phyloP scores from a whole-genome alignment of 331 rosid species.

The Malus hybrid region DNA sequence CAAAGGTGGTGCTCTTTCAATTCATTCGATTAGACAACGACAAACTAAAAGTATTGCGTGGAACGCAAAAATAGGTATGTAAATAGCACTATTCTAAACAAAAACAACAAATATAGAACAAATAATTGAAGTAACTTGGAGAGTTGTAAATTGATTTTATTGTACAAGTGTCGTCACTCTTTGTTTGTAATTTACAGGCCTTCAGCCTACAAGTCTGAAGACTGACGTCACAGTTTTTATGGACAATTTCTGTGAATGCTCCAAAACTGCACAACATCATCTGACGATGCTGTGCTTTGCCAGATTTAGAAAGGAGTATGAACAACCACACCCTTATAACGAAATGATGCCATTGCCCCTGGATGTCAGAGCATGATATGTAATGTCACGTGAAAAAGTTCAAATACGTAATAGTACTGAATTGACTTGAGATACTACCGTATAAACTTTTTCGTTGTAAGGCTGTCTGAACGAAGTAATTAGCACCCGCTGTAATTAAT shows the following conservation, averaged over 20 bases:
- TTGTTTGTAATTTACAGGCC: neutral
- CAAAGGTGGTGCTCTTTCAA: too few relatives aligned
- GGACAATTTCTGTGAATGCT: neutral
- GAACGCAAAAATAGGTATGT: accelerated
- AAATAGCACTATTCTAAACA: neutral
- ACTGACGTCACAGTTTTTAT: neutral
- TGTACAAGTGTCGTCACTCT: neutral
- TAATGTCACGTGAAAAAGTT: too few relatives aligned
- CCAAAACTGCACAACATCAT: neutral
- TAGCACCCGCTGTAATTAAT: neutral
- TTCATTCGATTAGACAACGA: too few relatives aligned
- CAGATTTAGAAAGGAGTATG: neutral
- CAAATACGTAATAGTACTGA: accelerated
- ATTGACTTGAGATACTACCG: accelerated
- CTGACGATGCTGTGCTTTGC: neutral
- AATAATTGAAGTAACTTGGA: neutral
- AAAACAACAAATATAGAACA: neutral
- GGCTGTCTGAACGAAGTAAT: too few relatives aligned
- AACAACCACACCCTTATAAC: neutral
- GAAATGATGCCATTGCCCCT: neutral
- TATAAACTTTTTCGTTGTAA: too few relatives aligned
- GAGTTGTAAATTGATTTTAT: neutral
- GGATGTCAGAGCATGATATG: accelerated
- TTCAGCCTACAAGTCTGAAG: neutral
- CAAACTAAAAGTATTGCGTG: too few relatives aligned